phyloP scores from a whole-genome alignment of 2,329 filamentous ascomycete species.

The Raffaelea ambrosiae region DNA sequence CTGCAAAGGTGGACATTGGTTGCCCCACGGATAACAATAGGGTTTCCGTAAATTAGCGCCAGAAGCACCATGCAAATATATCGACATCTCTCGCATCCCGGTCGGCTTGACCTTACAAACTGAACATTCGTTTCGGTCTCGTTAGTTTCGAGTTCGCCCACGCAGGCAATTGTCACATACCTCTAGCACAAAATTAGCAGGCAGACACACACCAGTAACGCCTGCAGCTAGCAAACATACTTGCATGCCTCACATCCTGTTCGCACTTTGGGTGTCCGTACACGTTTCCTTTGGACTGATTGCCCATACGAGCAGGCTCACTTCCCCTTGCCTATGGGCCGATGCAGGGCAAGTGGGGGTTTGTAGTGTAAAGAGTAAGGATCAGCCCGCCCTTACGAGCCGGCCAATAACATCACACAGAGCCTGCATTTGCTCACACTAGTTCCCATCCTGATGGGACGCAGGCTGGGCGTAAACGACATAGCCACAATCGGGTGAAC shows the following conservation, averaged over 20 bases:
- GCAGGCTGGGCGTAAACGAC: too few species aligned
- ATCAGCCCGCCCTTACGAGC: too few species aligned
- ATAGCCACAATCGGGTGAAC: too few species aligned
- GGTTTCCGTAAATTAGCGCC: neutral
- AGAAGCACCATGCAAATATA: neutral
- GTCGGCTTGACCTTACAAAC: conserved; percentile 10
- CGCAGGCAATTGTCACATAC: neutral
- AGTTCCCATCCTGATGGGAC: too few species aligned
- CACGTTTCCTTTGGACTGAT: conserved; percentile 9
- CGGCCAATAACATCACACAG: too few species aligned
- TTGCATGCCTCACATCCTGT: conserved; percentile 11
- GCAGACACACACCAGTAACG: neutral
- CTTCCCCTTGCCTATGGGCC: neutral
- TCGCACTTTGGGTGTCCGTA: conserved; percentile 11
- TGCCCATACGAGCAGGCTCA: conserved; percentile 12
- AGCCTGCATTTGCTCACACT: too few species aligned
- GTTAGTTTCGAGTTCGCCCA: neutral
- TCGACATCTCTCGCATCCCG: conserved; percentile 8
- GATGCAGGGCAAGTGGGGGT: conserved; percentile 1
- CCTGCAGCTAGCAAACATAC: neutral
- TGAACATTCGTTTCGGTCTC: neutral
- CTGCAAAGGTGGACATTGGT: neutral
- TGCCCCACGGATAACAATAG: neutral
- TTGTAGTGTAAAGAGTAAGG: too few species aligned
- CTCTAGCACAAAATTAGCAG: too few species aligned